A percentile compares a stretch with the other conserved stretches of the same genome.
Evolutionary conservation across 805 yeast species (phyloP).

Genomic region (Metahyphopichia silvanorum): DNA sequence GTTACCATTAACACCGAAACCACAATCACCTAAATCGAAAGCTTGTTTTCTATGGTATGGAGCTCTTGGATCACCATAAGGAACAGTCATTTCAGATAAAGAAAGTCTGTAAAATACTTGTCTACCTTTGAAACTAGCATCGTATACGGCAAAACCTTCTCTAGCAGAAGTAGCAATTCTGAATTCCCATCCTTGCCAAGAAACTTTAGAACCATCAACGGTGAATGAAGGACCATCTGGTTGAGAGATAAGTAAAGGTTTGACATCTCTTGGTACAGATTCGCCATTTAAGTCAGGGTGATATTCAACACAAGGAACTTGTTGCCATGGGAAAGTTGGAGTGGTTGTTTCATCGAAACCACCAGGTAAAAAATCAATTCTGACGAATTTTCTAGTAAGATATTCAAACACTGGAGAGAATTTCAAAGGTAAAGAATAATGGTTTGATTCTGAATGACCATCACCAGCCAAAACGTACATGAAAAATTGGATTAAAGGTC

Average conservation of each 20-base stretch:
- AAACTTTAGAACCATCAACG: conserved; percentile 55
- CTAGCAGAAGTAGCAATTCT: conserved; percentile 66
- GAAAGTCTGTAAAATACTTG: conserved; percentile 70
- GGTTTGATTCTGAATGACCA: conserved; percentile 68
- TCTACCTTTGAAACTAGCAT: conserved; percentile 72
- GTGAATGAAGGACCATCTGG: conserved; percentile 80
- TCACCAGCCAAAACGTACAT: conserved; percentile 67
- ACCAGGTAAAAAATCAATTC: conserved; percentile 72
- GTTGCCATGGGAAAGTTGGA: conserved; percentile 60
- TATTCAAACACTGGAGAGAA: conserved; percentile 73
- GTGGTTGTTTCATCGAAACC: conserved; percentile 61
- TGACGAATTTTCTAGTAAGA: conserved; percentile 54
- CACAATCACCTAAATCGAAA: conserved; percentile 82
- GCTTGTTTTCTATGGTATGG: conserved; percentile 87
- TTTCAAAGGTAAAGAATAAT: conserved; percentile 69
- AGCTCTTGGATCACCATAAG: conserved; percentile 77
- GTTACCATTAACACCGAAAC: conserved; percentile 74
- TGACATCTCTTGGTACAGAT: conserved; percentile 48
- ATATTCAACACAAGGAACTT: conserved; percentile 63
- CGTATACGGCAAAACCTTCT: conserved; percentile 77
- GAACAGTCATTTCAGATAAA: conserved; percentile 82
- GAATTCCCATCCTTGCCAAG: conserved; percentile 86
- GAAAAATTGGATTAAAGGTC: conserved; percentile 68
- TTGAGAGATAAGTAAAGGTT: conserved; percentile 66
- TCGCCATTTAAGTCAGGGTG: conserved; percentile 68